Evolutionary conservation across 306 rosid genomes (phyloP), one percentile per base, ranked within the genome.

Genomic region (Casuarina cunninghamiana): DNA sequence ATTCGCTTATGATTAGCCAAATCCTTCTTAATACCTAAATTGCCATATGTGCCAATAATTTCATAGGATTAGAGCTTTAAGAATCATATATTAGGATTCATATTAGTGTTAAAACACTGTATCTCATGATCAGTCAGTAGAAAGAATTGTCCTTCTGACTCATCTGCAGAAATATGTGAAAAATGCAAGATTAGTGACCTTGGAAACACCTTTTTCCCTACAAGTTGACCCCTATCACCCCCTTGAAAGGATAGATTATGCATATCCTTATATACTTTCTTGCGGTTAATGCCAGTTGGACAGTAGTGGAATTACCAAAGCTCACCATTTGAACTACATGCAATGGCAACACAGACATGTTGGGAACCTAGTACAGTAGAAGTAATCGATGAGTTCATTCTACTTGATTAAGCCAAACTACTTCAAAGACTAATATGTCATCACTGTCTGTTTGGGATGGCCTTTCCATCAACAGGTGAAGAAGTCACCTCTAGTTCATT

Each of bases 1-100:
- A 93, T 93, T 86, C 82, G 88, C 89, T 93, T 95, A 80, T 91
- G 97, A 75, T 97, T 97, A 4, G 99, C 99, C 75, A 95, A 84
- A 87, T 91, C 98, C 85, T 92, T 91, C 85, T 90, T 95, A 39
- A 92, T 91, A 63, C 96, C 97, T 79, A 82, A 77, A 78, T 88
- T 97, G 69, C 89, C 90, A 84, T 93, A 97, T 16, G 91, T 87
- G 77, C 99, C 93, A 78, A 95, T 86, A 55, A 95, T 83, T 77
- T 91, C 92, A 85, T 95, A 90, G 55, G 93, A 88, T 97, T 97
- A 95, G 72, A 91, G 87, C 85, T 88, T 91, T 49, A 84, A 87
- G 79, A 95, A 89, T 57, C 13, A 84, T n/a, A 84, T 73, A 42
- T 86, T 88, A 70, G 88, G 86, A 85, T 57, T 84, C 82, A 93